A percentile compares a stretch with the other conserved stretches of the same genome.
phyloP scores from a whole-genome alignment of 2,329 filamentous ascomycete genomes.

The Colletotrichum plurivorum region DNA sequence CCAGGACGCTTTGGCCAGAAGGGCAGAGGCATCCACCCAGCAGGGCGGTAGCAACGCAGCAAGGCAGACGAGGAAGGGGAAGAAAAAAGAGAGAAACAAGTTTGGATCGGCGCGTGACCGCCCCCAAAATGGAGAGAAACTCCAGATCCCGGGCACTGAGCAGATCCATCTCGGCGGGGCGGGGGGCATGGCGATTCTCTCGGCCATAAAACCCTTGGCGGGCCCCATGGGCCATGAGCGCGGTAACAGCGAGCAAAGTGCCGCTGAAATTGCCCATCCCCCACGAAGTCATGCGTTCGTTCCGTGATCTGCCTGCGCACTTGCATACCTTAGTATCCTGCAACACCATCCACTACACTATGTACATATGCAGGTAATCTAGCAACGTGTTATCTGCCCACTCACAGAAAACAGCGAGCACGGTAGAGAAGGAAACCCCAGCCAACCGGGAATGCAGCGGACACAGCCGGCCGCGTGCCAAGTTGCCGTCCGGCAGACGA shows the following conservation, averaged over 20 bases:
- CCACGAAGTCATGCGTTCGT: conserved; percentile 32
- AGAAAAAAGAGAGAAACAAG: not conserved
- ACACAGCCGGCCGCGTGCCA: not conserved
- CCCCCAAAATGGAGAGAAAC: not conserved
- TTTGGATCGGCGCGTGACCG: not conserved
- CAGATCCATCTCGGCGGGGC: conserved; percentile 20
- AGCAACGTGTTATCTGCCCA: no score
- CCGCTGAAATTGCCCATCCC: conserved; percentile 33
- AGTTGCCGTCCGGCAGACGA: conserved; percentile 6
- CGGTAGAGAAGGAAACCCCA: no score
- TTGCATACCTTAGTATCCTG: no score
- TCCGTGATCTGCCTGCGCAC: not conserved
- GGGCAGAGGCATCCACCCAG: not conserved
- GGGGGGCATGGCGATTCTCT: conserved; percentile 24
- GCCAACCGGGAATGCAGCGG: not conserved
- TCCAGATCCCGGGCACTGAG: conserved; percentile 4
- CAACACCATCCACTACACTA: no score
- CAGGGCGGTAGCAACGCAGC: no score
- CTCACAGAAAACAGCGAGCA: no score
- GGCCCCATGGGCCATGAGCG: conserved; percentile 9
- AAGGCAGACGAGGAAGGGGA: not conserved
- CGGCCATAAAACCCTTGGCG: conserved; percentile 32
- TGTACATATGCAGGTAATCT: not conserved
- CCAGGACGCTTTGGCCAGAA: conserved; percentile 14
- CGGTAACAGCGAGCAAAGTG: conserved; percentile 38